Evolutionary conservation across 441 rosid genomes (phyloP).

Genomic region (Biscutella laevigata): DNA sequence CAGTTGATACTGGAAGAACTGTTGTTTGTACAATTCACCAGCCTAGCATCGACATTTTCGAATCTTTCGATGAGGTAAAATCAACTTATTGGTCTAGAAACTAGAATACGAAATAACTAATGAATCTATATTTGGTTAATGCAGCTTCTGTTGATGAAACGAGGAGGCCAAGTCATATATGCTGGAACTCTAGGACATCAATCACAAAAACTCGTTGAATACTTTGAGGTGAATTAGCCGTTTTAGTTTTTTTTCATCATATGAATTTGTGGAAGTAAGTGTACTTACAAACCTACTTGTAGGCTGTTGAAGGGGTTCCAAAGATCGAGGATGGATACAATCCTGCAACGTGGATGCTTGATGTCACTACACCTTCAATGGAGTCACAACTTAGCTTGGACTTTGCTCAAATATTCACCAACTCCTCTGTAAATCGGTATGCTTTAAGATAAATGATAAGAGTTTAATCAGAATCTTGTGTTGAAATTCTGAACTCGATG

Average conservation of each 20-base stretch:
- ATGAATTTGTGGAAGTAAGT: neutral
- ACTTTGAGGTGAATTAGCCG: slow-evolving; percentile 52
- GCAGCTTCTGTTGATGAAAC: slow-evolving; percentile 78
- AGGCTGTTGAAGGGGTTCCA: slow-evolving; percentile 66
- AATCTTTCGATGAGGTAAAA: slow-evolving; percentile 79
- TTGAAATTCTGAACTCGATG: neutral
- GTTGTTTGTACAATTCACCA: too few species aligned
- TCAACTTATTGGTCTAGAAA: neutral
- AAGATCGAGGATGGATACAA: slow-evolving; percentile 64
- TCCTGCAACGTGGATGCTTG: slow-evolving; percentile 97
- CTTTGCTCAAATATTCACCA: slow-evolving; percentile 60
- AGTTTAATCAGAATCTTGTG: neutral
- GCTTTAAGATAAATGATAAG: slow-evolving; percentile 5
- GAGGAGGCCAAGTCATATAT: slow-evolving; percentile 83
- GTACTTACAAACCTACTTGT: slow-evolving; percentile 1
- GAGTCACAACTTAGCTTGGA: slow-evolving; percentile 59
- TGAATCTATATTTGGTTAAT: neutral
- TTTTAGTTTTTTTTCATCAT: neutral
- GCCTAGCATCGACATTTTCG: slow-evolving; percentile 87
- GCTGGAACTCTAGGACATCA: slow-evolving; percentile 65
- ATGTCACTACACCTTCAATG: slow-evolving; percentile 47
- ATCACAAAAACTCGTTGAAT: slow-evolving; percentile 69
- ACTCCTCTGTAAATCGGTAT: slow-evolving; percentile 47
- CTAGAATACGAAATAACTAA: neutral
- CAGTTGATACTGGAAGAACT: slow-evolving; percentile 79